A percentile compares a stretch with the other conserved stretches of the same genome.
Conservation (phyloP, 164 flowering plant species). For the Nymphaea colorata region DNA sequence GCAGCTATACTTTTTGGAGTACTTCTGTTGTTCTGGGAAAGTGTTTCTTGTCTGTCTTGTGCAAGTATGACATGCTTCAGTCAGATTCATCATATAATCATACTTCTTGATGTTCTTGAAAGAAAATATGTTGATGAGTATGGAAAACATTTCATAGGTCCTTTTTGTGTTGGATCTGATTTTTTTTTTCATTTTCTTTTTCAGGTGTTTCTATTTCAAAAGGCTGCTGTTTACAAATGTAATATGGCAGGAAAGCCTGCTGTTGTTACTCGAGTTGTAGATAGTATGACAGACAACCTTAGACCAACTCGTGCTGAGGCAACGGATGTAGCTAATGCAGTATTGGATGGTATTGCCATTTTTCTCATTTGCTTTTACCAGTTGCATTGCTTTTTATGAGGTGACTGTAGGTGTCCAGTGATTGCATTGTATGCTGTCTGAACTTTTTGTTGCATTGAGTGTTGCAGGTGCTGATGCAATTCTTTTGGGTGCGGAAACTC, state of each 20-base stretch:
- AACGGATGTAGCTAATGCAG: constrained; percentile 87
- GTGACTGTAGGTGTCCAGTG: neutral
- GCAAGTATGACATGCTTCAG: neutral
- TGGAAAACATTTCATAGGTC: neutral
- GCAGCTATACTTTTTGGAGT: neutral
- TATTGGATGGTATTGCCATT: constrained; percentile 51
- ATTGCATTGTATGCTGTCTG: neutral
- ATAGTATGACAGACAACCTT: constrained; percentile 89
- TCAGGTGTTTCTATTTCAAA: constrained; percentile 85
- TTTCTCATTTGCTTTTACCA: neutral
- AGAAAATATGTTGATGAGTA: too few species aligned
- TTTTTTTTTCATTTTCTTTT: neutral
- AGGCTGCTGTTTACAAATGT: constrained; percentile 79
- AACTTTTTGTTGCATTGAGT: neutral
- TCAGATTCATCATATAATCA: too few species aligned
- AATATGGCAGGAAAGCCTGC: constrained; percentile 95
- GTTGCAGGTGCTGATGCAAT: constrained; percentile 78
- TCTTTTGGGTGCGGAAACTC: constrained; percentile 89
- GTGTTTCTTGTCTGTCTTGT: neutral
- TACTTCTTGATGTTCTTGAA: too few species aligned
- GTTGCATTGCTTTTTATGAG: neutral
- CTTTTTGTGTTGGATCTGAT: neutral
- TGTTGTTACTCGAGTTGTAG: constrained; percentile 86
- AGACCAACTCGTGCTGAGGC: constrained; percentile 97
- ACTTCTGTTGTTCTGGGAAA: neutral